Evolutionary conservation across 495 filamentous ascomycete genomes (phyloP).

Genomic region (Penicillium atrosanguineum): DNA sequence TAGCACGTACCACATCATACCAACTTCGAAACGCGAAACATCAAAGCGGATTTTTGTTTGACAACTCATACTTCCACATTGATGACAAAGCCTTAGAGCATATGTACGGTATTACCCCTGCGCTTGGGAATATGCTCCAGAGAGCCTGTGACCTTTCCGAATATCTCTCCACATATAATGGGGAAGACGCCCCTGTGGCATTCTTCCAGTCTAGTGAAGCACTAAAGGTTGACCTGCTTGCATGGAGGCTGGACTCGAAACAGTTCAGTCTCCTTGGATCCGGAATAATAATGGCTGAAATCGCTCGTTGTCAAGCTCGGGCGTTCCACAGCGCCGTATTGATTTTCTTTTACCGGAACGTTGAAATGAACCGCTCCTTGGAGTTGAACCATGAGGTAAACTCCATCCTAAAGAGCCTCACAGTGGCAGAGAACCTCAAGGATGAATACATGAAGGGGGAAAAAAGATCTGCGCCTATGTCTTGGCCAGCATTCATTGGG

Average conservation of each 20-base stretch:
- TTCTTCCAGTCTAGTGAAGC: too few relatives aligned
- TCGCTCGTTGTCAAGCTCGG: conserved; percentile 5
- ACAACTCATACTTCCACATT: background rate
- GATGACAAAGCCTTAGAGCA: conserved; percentile 5
- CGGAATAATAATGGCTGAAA: background rate
- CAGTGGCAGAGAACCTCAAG: conserved; percentile 4
- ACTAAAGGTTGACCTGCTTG: background rate
- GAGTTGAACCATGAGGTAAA: background rate
- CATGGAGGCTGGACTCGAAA: conserved; percentile 2
- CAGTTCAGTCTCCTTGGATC: background rate
- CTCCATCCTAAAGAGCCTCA: conserved; percentile 1
- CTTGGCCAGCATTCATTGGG: conserved; percentile 13
- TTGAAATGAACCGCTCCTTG: background rate
- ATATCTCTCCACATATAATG: background rate
- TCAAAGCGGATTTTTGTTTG: too few relatives aligned
- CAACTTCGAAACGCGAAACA: too few relatives aligned
- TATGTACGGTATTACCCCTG: conserved; percentile 10
- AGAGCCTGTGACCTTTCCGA: conserved; percentile 3
- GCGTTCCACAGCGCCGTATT: conserved; percentile 11
- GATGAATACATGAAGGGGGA: background rate
- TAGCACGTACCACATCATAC: conserved; percentile 6
- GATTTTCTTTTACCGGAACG: conserved; percentile 3
- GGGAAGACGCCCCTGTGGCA: too few relatives aligned
- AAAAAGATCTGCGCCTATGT: conserved; percentile 8
- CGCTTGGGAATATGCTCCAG: conserved; percentile 4